phyloP scores from a whole-genome alignment of 345 rosid genomes.

The Ricinus communis region DNA sequence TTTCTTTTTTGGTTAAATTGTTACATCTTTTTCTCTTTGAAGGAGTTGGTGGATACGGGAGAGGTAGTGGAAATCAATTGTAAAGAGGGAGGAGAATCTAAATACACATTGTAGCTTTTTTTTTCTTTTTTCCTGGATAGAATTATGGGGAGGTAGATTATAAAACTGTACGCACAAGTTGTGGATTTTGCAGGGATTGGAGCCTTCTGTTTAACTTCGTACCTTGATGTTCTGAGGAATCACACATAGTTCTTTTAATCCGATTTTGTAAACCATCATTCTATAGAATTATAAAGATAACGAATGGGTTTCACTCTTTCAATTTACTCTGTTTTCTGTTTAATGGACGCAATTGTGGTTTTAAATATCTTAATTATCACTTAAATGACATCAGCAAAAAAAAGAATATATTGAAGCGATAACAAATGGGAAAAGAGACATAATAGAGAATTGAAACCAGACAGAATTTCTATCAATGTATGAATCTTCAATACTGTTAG shows the following conservation, averaged over 20 bases:
- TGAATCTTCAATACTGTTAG: no score
- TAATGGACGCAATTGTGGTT: background rate
- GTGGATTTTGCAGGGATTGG: slow-evolving; percentile 30
- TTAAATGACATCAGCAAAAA: no score
- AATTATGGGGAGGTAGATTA: slow-evolving; percentile 1
- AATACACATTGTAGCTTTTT: slow-evolving; percentile 21
- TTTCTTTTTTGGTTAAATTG: background rate
- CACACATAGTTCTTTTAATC: background rate
- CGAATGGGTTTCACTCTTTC: background rate
- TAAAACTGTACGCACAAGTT: slow-evolving; percentile 9
- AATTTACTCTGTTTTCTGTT: background rate
- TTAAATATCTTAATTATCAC: no score
- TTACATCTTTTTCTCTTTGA: background rate
- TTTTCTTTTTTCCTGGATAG: background rate
- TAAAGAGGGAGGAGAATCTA: slow-evolving; percentile 35
- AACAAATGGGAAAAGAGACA: no score
- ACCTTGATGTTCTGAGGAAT: slow-evolving; percentile 16
- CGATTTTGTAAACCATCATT: slow-evolving; percentile 16
- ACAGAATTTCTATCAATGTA: no score
- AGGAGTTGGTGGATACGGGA: background rate
- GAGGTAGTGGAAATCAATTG: slow-evolving; percentile 21
- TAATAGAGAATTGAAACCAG: no score
- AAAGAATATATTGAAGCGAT: no score
- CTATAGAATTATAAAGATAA: slow-evolving; percentile 2
- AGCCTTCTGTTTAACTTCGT: slow-evolving; percentile 6